Evolutionary conservation across 768 basidiomycete genomes (phyloP).

Genomic region (Neoboletus magnificus): DNA sequence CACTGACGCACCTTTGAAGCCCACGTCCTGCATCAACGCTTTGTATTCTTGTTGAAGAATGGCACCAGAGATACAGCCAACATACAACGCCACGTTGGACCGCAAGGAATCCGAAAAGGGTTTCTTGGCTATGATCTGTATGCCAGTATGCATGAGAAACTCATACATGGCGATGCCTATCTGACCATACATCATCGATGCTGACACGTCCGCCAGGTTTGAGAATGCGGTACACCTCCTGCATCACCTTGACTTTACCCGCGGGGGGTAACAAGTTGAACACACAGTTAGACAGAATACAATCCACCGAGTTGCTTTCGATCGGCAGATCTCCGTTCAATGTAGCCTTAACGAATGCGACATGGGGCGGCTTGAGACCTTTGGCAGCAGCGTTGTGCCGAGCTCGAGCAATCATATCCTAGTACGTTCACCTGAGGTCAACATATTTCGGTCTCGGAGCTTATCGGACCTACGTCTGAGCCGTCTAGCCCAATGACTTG

Average conservation of each 20-base stretch:
- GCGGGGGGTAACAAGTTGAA: conserved; percentile 45
- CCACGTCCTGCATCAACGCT: conserved; percentile 35
- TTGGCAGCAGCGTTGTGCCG: conserved; percentile 42
- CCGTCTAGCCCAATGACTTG: conserved; percentile 54
- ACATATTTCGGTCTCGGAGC: neutral
- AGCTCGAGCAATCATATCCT: conserved; percentile 53
- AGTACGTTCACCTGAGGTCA: neutral
- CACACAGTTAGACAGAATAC: conserved; percentile 57
- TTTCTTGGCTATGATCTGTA: conserved; percentile 47
- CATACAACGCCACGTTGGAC: conserved; percentile 39
- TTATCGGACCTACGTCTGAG: conserved; percentile 37
- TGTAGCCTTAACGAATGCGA: conserved; percentile 44
- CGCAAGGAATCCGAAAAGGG: conserved; percentile 41
- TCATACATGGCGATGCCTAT: too few species aligned
- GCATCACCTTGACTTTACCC: conserved; percentile 41
- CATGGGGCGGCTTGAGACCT: conserved; percentile 44
- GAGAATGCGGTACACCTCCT: conserved; percentile 48
- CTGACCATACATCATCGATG: conserved; percentile 45
- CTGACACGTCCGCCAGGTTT: conserved; percentile 56
- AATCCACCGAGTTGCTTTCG: conserved; percentile 46
- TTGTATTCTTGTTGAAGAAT: conserved; percentile 39
- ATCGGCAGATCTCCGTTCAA: conserved; percentile 48
- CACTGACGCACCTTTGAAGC: conserved; percentile 38
- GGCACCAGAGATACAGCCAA: conserved; percentile 49
- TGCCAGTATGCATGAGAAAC: neutral